Percentiles rank a stretch among this genome's conserved stretches.
These are phyloP conservation scores for Ramaria rubella DNA, from an alignment of 768 basidiomycete species.

Conservation along the genomic window DNA sequence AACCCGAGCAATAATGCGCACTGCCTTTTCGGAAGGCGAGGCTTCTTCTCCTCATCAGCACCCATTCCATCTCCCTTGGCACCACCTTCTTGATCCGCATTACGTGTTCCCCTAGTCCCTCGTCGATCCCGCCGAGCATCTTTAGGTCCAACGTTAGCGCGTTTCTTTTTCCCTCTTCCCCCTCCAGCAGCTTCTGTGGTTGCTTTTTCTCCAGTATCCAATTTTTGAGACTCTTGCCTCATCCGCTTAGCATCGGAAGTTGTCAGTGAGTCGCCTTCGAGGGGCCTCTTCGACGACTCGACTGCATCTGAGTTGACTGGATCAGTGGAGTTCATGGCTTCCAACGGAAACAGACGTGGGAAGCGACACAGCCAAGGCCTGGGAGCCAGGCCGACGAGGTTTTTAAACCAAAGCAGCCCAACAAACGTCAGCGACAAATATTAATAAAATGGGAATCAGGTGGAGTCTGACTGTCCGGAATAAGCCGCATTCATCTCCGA, in stretches of 20 bases:
- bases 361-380: neutral
- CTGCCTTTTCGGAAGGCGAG: slow-evolving; percentile 74
- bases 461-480: too few species aligned
- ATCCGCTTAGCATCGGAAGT: neutral
- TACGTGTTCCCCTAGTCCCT: slow-evolving; percentile 1
- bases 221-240: too few species aligned
- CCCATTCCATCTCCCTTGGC: slow-evolving; percentile 19
- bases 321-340: neutral
- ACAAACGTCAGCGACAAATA: neutral
- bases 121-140: slow-evolving; percentile 3
- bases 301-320: neutral
- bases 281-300: neutral
- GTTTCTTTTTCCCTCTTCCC: slow-evolving; percentile 1
- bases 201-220: neutral
- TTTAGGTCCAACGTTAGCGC: slow-evolving; percentile 1
- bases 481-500: too few species aligned
- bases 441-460: neutral
- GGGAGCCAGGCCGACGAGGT: neutral
- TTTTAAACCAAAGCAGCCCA: neutral
- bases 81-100: slow-evolving; percentile 21
- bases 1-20: slow-evolving; percentile 84
- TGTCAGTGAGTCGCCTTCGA: neutral
- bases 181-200: neutral
- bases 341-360: neutral
- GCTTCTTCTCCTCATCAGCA: slow-evolving; percentile 33